Percentiles rank a stretch among this genome's conserved stretches.
Evolutionary conservation across 192 early-diverging fungal species (phyloP).

Genomic region (Jimgerdemannia flammicorona): DNA sequence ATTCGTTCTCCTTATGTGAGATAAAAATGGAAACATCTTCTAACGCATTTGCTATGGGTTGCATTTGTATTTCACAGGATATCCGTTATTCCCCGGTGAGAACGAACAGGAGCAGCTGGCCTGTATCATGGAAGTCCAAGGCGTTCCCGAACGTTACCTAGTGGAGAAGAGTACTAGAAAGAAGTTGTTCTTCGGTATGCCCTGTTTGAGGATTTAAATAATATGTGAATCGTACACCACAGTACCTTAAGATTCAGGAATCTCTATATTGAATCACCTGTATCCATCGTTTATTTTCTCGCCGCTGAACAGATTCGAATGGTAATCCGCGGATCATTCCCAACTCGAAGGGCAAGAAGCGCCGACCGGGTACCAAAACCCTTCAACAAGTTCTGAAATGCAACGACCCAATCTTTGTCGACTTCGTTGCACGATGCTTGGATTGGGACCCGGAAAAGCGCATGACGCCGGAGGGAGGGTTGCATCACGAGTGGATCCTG

Average conservation of each 20-base stretch:
- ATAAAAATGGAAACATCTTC: too few relatives aligned
- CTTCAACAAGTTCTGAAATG: constrained; percentile 73
- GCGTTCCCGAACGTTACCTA: constrained; percentile 74
- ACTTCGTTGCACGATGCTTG: constrained; percentile 85
- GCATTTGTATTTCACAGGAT: constrained; percentile 44
- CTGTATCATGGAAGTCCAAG: constrained; percentile 95
- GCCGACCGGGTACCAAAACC: constrained; percentile 76
- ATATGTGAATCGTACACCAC: not conserved
- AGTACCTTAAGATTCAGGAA: too few relatives aligned
- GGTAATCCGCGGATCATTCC: constrained; percentile 58
- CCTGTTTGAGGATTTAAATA: constrained; percentile 10
- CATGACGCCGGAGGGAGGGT: constrained; percentile 81
- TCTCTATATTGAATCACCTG: constrained; percentile 13
- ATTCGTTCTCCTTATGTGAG: not conserved
- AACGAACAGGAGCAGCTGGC: constrained; percentile 95
- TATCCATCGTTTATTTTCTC: constrained; percentile 10
- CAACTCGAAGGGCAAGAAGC: constrained; percentile 90
- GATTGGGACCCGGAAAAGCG: constrained; percentile 89
- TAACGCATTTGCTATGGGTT: not conserved
- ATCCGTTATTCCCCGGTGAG: constrained; percentile 97
- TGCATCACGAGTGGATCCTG: constrained; percentile 81
- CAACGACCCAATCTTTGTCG: constrained; percentile 75
- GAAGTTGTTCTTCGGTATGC: constrained; percentile 85
- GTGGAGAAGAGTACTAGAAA: constrained; percentile 75
- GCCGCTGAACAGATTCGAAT: constrained; percentile 35